phyloP scores from a whole-genome alignment of 2,329 filamentous ascomycete genomes.

The Leptographium radiaticola region DNA sequence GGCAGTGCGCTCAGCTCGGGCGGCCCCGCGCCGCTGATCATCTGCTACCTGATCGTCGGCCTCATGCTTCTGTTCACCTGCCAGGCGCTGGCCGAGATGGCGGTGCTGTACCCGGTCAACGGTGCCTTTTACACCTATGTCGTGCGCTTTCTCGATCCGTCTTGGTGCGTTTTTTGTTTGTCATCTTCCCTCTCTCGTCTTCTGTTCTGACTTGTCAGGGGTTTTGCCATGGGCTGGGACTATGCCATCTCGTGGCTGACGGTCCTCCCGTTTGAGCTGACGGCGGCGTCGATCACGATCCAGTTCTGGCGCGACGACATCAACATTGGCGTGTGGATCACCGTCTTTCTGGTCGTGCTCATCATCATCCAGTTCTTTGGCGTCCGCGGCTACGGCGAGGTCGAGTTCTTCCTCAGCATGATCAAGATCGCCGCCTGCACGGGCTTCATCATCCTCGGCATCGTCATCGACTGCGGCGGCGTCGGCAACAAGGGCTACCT shows the following conservation, averaged over 20 bases:
- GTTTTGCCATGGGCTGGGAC: slow-evolving; percentile 41
- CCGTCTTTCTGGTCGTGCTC: slow-evolving; percentile 39
- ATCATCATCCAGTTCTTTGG: slow-evolving; percentile 41
- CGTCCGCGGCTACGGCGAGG: slow-evolving; percentile 43
- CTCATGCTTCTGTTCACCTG: slow-evolving; percentile 45
- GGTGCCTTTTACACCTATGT: slow-evolving; percentile 51
- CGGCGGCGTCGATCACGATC: slow-evolving; percentile 40
- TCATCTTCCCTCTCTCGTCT: background rate
- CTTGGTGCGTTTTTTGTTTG: slow-evolving; percentile 25
- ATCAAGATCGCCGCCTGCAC: slow-evolving; percentile 45
- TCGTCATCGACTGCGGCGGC: slow-evolving; percentile 44
- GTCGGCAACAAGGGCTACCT: slow-evolving; percentile 44
- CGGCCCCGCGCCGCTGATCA: slow-evolving; percentile 38
- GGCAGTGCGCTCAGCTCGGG: slow-evolving; percentile 46
- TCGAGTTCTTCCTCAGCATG: slow-evolving; percentile 43
- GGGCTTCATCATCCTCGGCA: slow-evolving; percentile 53
- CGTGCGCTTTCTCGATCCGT: slow-evolving; percentile 47
- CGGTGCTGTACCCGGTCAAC: slow-evolving; percentile 46
- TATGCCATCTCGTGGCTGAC: slow-evolving; percentile 36
- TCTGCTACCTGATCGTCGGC: slow-evolving; percentile 42
- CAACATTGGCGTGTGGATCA: slow-evolving; percentile 41
- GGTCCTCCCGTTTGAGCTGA: slow-evolving; percentile 39
- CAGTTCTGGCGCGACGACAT: slow-evolving; percentile 37
- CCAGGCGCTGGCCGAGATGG: slow-evolving; percentile 47
- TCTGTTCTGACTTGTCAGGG: slow-evolving; percentile 16